These are phyloP conservation scores for Neurospora sp. DNA, from an alignment of 495 filamentous ascomycete species.

Conservation along the genomic window DNA sequence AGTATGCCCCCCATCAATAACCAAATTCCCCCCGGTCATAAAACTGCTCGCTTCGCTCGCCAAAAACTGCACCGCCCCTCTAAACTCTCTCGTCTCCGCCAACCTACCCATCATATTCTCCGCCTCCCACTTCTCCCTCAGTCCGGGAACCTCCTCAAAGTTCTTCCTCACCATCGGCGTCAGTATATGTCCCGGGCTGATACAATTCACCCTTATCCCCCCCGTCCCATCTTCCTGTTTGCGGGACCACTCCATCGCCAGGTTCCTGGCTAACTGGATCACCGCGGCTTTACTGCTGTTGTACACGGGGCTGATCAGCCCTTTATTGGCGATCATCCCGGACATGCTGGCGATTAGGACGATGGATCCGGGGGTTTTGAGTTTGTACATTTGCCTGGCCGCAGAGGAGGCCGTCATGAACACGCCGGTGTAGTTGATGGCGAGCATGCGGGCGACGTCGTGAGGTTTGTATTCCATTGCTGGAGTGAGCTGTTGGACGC, in stretches of 20 bases:
- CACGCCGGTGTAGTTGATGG: conserved; percentile 66
- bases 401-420: conserved; percentile 64
- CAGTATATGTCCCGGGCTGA: conserved; percentile 61
- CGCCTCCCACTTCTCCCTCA: conserved; percentile 49
- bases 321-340: conserved; percentile 61
- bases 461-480: conserved; percentile 59
- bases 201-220: conserved; percentile 56
- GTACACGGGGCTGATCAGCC: conserved; percentile 55
- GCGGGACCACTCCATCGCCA: conserved; percentile 65
- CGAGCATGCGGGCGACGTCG: conserved; percentile 61
- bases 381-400: conserved; percentile 66
- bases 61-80: conserved; percentile 46
- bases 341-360: conserved; percentile 67
- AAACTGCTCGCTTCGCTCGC: conserved; percentile 58
- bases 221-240: conserved; percentile 28
- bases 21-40: conserved; percentile 55
- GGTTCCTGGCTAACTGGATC: conserved; percentile 49
- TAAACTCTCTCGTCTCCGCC: conserved; percentile 54
- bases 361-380: conserved; percentile 61
- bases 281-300: conserved; percentile 63
- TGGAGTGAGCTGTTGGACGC: conserved; percentile 58
- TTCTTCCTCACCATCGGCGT: conserved; percentile 63
- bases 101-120: conserved; percentile 63
- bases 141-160: conserved; percentile 52
- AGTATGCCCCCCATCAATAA: conserved; percentile 56